phyloP scores from a whole-genome alignment of 768 basidiomycete species.

The Gloeostereum incarnatum region DNA sequence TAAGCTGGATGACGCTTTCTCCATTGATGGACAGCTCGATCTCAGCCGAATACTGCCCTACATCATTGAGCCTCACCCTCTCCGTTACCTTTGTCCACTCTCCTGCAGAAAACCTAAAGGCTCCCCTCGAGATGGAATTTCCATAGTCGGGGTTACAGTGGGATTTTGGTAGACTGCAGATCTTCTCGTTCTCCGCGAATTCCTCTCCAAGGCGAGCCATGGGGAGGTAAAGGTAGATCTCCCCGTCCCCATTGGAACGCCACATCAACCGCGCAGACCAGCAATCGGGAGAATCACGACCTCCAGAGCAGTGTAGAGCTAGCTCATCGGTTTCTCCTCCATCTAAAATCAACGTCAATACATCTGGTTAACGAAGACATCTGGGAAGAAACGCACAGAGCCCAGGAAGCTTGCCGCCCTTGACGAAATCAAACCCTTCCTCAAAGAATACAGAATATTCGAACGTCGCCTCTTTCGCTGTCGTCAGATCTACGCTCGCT shows the following conservation, averaged over 20 bases:
- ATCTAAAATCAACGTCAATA: conserved; percentile 21
- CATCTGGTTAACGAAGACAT: conserved; percentile 3
- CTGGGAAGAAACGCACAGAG: conserved; percentile 37
- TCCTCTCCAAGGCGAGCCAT: conserved; percentile 24
- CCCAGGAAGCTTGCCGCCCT: conserved; percentile 68
- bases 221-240: conserved; percentile 68
- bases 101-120: conserved; percentile 56
- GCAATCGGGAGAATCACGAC: conserved; percentile 44
- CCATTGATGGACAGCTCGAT: conserved; percentile 60
- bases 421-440: conserved; percentile 49
- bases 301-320: conserved; percentile 55
- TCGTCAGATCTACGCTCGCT: conserved; percentile 36
- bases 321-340: conserved; percentile 42
- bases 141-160: conserved; percentile 57
- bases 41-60: conserved; percentile 57
- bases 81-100: conserved; percentile 58
- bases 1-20: conserved; percentile 49
- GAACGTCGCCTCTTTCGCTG: conserved; percentile 59
- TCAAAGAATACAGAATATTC: conserved; percentile 54
- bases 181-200: conserved; percentile 36
- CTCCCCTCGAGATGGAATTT: conserved; percentile 58
- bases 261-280: conserved; percentile 68
- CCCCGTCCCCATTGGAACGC: conserved; percentile 47
- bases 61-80: conserved; percentile 68
- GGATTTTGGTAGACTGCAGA: conserved; percentile 40